Percentiles rank a stretch among this genome's conserved stretches.
Evolutionary conservation across 2,329 filamentous ascomycete genomes (phyloP).

Genomic region (Hirsutella rhossiliensis): DNA sequence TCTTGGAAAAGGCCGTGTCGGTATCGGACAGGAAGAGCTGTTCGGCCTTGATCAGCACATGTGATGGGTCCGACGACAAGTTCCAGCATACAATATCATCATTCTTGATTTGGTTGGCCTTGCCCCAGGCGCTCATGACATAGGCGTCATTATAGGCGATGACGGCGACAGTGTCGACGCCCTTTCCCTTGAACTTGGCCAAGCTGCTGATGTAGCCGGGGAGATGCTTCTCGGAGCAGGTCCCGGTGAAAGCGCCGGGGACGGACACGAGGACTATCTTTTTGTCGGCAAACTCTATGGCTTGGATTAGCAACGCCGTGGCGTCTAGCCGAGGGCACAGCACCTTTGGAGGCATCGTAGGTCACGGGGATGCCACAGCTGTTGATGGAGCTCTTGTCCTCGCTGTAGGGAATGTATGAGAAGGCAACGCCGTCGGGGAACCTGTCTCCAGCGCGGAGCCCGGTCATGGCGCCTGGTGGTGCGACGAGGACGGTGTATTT

Average conservation of each 20-base stretch:
- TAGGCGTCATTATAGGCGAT: constrained; percentile 77
- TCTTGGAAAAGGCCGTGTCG: constrained; percentile 59
- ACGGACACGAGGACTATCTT: constrained; percentile 45
- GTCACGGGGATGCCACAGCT: constrained; percentile 67
- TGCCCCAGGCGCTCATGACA: constrained; percentile 84
- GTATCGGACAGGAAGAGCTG: constrained; percentile 61
- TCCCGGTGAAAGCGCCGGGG: constrained; percentile 71
- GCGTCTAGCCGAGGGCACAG: constrained; percentile 3
- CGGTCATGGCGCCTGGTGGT: too few species aligned
- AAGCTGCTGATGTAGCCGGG: constrained; percentile 67
- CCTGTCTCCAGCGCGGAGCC: constrained; percentile 67
- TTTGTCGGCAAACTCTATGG: constrained; percentile 40
- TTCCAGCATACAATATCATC: constrained; percentile 49
- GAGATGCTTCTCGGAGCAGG: constrained; percentile 71
- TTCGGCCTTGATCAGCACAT: background rate
- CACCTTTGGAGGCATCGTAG: constrained; percentile 69
- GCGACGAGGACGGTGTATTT: too few species aligned
- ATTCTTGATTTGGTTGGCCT: constrained; percentile 68
- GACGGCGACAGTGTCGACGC: constrained; percentile 70
- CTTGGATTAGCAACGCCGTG: too few species aligned
- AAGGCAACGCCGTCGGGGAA: constrained; percentile 77
- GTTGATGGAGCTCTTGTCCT: constrained; percentile 58
- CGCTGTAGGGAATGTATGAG: constrained; percentile 68
- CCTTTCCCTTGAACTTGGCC: constrained; percentile 61
- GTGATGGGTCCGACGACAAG: background rate